Conservation (phyloP, 306 rosid species). For the Abrus pulchellus region DNA sequence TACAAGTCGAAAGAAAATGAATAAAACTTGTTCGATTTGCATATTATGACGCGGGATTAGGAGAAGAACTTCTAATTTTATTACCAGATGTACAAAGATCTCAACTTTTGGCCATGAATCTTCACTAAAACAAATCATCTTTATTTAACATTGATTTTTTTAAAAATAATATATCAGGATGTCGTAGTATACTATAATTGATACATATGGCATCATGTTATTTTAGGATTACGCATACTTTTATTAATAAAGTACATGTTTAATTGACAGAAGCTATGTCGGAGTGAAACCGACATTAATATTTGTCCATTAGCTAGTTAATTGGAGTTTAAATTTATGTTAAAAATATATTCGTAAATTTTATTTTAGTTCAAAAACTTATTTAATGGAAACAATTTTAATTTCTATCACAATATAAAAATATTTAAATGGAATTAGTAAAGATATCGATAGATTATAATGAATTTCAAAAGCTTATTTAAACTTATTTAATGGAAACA, state of each 20-base stretch:
- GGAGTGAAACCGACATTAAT: conserved; percentile 41
- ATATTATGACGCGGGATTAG: conserved; percentile 29
- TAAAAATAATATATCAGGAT: conserved; percentile 7
- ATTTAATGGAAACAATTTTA: background rate
- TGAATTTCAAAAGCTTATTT: background rate
- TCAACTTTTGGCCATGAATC: conserved; percentile 22
- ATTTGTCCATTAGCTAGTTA: conserved; percentile 17
- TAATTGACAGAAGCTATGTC: conserved; percentile 34
- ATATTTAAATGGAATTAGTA: background rate
- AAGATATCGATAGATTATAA: background rate
- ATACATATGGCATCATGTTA: conserved; percentile 6
- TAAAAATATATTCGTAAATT: background rate
- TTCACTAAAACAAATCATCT: background rate
- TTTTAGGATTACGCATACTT: conserved; percentile 1
- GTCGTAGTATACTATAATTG: background rate
- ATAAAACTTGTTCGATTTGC: conserved; percentile 30
- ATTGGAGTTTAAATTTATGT: background rate
- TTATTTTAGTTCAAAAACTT: background rate
- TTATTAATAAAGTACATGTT: conserved; percentile 3
- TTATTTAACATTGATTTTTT: conserved; percentile 2
- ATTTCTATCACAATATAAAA: background rate
- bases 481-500: background rate
- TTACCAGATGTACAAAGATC: conserved; percentile 26
- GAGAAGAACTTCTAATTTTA: conserved; percentile 29
- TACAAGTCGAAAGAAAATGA: conserved; percentile 21